phyloP scores from a whole-genome alignment of 345 rosid species.

The Turnera subulata region DNA sequence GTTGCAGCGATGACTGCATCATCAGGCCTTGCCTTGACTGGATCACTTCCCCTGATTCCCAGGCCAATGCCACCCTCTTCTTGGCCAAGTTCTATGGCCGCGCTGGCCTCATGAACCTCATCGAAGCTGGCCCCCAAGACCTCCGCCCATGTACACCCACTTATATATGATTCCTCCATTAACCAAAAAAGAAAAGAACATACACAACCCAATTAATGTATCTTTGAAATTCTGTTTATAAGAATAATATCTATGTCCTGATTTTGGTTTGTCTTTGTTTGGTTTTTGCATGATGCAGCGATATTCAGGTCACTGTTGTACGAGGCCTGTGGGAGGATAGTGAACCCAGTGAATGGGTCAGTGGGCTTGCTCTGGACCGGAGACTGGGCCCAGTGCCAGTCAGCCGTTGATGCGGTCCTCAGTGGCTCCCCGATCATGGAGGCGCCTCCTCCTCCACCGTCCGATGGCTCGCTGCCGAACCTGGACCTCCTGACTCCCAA shows the following conservation, averaged over 20 bases:
- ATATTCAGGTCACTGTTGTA: slow-evolving; percentile 19
- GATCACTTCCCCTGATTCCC: slow-evolving; percentile 25
- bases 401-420: slow-evolving; percentile 50
- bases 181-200: too few relatives aligned
- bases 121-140: slow-evolving; percentile 17
- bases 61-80: slow-evolving; percentile 31
- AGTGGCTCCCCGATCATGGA: slow-evolving; percentile 36
- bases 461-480: slow-evolving; percentile 18
- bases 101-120: slow-evolving; percentile 25
- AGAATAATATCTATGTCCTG: too few relatives aligned
- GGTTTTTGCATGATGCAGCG: slow-evolving; percentile 22
- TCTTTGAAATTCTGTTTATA: too few relatives aligned
- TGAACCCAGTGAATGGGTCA: slow-evolving; percentile 22
- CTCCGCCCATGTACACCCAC: slow-evolving; percentile 26
- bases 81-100: slow-evolving; percentile 30
- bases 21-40: slow-evolving; percentile 24
- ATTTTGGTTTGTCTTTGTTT: too few relatives aligned
- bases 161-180: too few relatives aligned
- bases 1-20: slow-evolving; percentile 21
- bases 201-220: too few relatives aligned
- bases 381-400: slow-evolving; percentile 22
- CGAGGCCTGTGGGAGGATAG: slow-evolving; percentile 26
- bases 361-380: slow-evolving; percentile 27
- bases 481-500: slow-evolving; percentile 31
- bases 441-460: slow-evolving; percentile 21